Evolutionary conservation across 23 red algal species (phyloP).

Genomic region (Gracilaria gracilis): DNA sequence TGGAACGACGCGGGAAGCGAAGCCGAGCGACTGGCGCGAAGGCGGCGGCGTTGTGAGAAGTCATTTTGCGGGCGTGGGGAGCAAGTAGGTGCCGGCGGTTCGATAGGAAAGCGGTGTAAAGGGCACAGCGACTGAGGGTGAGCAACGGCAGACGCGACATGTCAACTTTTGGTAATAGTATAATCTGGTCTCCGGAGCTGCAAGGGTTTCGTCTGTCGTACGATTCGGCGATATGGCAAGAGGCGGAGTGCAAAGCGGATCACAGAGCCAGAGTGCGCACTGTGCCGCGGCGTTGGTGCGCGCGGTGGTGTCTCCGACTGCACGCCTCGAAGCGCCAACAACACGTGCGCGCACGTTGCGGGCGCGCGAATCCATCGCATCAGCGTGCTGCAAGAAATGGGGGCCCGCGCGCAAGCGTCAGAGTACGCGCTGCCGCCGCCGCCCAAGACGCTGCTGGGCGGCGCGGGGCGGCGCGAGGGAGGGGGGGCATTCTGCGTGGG

Average conservation of each 20-base stretch:
- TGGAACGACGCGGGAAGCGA: neutral
- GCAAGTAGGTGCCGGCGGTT: neutral
- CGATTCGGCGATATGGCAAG: no score
- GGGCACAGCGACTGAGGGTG: no score
- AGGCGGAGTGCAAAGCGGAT: neutral
- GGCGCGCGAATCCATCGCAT: neutral
- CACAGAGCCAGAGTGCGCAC: neutral
- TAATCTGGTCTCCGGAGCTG: no score
- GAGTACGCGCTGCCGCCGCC: slow-evolving; percentile 68
- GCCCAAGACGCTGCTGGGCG: slow-evolving; percentile 62
- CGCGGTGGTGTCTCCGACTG: no score
- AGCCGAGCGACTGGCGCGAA: neutral
- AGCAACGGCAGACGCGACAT: no score
- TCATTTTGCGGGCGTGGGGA: neutral
- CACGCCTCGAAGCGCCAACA: no score
- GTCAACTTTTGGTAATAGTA: no score
- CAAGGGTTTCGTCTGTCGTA: no score
- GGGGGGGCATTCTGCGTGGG: slow-evolving; percentile 81
- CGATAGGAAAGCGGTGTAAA: no score
- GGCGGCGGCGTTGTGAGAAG: neutral
- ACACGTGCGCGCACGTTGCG: neutral
- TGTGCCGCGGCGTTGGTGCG: no score
- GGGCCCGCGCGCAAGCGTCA: neutral
- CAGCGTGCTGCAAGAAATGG: neutral
- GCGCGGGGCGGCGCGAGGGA: slow-evolving; percentile 1